These are phyloP conservation scores for Pleodorina starrii DNA, from an alignment of 139 green algal species.

Conservation along the genomic window DNA sequence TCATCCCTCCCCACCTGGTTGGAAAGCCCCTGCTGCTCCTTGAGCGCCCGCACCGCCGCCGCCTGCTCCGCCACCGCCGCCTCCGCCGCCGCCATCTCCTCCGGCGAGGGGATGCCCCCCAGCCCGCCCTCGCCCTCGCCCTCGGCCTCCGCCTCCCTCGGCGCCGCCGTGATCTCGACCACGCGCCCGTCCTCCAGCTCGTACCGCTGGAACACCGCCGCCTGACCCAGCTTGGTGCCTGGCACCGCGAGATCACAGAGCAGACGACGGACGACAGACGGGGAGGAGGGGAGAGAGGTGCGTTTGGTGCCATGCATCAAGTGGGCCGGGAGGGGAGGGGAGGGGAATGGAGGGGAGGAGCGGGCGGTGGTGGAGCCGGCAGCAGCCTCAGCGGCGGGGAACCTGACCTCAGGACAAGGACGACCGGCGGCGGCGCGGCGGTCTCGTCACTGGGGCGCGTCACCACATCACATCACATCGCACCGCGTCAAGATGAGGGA, in stretches of 20 bases:
- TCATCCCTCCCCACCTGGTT: constrained; percentile 66
- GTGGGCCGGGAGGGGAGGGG: too few species aligned
- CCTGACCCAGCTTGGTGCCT: constrained; percentile 61
- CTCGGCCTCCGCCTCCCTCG: background rate
- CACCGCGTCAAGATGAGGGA: too few species aligned
- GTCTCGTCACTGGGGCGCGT: too few species aligned
- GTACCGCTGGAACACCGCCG: constrained; percentile 63
- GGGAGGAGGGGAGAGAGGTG: background rate
- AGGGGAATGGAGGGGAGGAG: too few species aligned
- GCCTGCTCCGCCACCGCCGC: constrained; percentile 62
- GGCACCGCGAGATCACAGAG: too few species aligned
- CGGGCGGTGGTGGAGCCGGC: too few species aligned
- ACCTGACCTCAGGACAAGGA: too few species aligned
- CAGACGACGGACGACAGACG: background rate
- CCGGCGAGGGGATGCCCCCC: constrained; percentile 29
- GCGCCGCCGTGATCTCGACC: background rate
- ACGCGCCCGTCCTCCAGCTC: constrained; percentile 56
- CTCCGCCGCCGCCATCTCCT: constrained; percentile 58
- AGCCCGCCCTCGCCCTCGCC: background rate
- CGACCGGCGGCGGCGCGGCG: too few species aligned
- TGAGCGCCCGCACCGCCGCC: constrained; percentile 56
- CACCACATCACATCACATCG: too few species aligned
- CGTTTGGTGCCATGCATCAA: background rate
- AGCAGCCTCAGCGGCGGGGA: too few species aligned
- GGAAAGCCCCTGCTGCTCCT: constrained; percentile 55